Percentiles rank a stretch among this genome's conserved stretches.
Evolutionary conservation across 2,329 filamentous ascomycete species (phyloP).

Genomic region (Neonectria coccinea): DNA sequence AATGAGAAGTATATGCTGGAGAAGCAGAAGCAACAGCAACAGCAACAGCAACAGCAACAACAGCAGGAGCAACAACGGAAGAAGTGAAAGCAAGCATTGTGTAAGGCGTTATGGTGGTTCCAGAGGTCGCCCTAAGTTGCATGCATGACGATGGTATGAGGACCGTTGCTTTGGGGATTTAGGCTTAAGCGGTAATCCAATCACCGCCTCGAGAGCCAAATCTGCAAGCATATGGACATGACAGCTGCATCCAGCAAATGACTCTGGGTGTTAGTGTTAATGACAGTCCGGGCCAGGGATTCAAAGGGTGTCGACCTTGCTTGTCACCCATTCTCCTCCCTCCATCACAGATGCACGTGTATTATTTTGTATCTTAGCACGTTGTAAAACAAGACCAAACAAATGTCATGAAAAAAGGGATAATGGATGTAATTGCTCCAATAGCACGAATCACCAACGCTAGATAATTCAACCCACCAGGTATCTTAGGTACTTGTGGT

Average conservation of each 20-base stretch:
- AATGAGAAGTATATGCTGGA: conserved; percentile 67
- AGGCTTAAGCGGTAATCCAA: background rate
- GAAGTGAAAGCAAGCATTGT: conserved; percentile 31
- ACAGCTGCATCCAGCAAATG: background rate
- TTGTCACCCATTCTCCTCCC: conserved; percentile 7
- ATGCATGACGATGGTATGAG: background rate
- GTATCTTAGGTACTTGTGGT: background rate
- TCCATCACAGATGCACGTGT: conserved; percentile 17
- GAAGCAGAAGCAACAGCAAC: conserved; percentile 45
- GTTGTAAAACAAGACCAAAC: conserved; percentile 16
- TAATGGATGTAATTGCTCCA: background rate
- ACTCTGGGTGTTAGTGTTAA: background rate
- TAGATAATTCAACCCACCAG: too few species aligned
- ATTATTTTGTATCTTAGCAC: conserved; percentile 22
- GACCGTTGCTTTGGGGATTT: background rate
- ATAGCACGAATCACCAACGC: background rate
- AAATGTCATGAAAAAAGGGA: conserved; percentile 12
- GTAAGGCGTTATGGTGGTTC: background rate
- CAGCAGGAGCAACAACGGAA: conserved; percentile 42
- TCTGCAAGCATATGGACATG: background rate
- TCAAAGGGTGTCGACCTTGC: background rate
- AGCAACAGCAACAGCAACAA: conserved; percentile 46
- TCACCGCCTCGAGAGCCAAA: background rate
- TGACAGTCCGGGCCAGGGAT: background rate
- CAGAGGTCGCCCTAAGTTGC: background rate